Percentiles rank a stretch among this genome's conserved stretches.
Conservation (phyloP, 345 rosid species). For the Eucalyptus microcorys region DNA sequence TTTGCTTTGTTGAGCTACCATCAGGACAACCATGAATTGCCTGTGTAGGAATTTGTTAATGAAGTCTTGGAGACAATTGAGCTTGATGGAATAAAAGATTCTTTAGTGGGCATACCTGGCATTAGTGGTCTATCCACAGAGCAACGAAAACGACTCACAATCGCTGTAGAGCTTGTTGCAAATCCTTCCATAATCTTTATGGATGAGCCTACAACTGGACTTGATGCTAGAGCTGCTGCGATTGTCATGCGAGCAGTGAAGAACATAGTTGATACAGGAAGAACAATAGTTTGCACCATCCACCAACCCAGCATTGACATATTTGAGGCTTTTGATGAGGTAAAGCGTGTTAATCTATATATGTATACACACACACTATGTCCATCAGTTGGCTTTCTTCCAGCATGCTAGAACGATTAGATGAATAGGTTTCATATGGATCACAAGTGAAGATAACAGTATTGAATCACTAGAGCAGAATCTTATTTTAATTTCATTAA, state of each 20-base stretch:
- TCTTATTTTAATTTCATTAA: not conserved
- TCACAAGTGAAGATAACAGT: not conserved
- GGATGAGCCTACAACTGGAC: slow-evolving; percentile 87
- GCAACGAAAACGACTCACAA: slow-evolving; percentile 67
- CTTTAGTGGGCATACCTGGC: slow-evolving; percentile 58
- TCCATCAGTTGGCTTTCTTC: not conserved
- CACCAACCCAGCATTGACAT: slow-evolving; percentile 87
- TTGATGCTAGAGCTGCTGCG: slow-evolving; percentile 89
- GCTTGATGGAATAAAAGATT: slow-evolving; percentile 53
- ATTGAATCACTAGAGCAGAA: not conserved
- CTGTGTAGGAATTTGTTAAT: slow-evolving; percentile 48
- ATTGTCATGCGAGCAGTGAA: slow-evolving; percentile 79
- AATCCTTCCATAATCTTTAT: slow-evolving; percentile 75
- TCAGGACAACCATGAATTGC: not conserved
- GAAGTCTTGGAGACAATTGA: slow-evolving; percentile 70
- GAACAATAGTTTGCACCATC: slow-evolving; percentile 77
- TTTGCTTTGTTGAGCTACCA: not conserved
- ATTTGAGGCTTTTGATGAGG: slow-evolving; percentile 86
- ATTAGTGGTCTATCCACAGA: slow-evolving; percentile 60
- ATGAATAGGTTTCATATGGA: not conserved
- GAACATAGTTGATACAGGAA: slow-evolving; percentile 62
- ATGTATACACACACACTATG: not conserved
- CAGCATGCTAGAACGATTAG: not conserved
- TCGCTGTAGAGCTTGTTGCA: slow-evolving; percentile 79
- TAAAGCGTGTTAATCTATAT: not conserved